Percentiles rank a stretch among this genome's conserved stretches.
phyloP scores from a whole-genome alignment of 768 basidiomycete species.

The Agaricus sinodeliciosus region DNA sequence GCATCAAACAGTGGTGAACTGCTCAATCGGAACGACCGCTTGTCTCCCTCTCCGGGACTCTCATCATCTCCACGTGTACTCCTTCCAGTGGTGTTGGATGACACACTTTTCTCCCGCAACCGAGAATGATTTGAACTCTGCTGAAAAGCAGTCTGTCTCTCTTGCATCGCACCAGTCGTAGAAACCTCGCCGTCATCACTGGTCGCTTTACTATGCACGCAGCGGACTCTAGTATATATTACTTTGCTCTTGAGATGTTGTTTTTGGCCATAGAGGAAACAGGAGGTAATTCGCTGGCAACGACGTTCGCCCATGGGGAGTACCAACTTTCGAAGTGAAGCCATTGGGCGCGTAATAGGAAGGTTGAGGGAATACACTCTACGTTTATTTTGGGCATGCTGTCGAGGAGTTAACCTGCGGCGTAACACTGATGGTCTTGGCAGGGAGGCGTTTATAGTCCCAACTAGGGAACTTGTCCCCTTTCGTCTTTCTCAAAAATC shows the following conservation, averaged over 20 bases:
- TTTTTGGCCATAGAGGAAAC: neutral
- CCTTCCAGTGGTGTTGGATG: slow-evolving; percentile 33
- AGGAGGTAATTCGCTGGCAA: neutral
- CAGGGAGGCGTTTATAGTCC: neutral
- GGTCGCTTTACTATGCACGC: neutral
- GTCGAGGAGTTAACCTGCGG: no score
- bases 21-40: slow-evolving; percentile 28
- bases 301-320: neutral
- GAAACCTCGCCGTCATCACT: neutral
- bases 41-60: slow-evolving; percentile 25
- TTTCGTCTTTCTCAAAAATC: no score
- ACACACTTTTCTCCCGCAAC: slow-evolving; percentile 33
- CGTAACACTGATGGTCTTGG: neutral
- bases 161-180: neutral
- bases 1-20: slow-evolving; percentile 44
- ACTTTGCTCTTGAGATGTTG: neutral
- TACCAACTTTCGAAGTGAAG: slow-evolving; percentile 3
- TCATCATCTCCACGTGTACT: slow-evolving; percentile 33
- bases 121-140: slow-evolving; percentile 24
- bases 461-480: no score
- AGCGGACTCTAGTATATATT: neutral
- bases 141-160: no score
- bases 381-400: no score
- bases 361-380: neutral
- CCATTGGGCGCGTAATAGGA: neutral